These are phyloP conservation scores for Schizochytrium sp. DNA, from an alignment of 108 stramenopile genomes.

Conservation along the genomic window DNA sequence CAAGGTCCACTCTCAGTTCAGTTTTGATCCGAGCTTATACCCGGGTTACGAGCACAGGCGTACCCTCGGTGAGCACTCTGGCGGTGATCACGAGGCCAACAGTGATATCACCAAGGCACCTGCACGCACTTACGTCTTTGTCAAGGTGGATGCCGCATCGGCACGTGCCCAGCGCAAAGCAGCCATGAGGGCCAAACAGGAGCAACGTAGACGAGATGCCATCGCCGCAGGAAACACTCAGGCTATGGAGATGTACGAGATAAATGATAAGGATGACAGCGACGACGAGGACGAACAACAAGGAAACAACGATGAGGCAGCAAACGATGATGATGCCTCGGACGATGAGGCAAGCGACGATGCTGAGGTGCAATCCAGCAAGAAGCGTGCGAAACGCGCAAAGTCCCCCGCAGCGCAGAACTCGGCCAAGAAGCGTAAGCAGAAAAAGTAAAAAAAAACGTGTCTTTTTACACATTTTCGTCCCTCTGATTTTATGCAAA, in stretches of 20 bases:
- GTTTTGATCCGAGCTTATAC: slow-evolving; percentile 26
- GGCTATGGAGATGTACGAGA: slow-evolving; percentile 46
- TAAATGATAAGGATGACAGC: not conserved
- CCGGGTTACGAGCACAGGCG: slow-evolving; percentile 40
- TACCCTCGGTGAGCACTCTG: slow-evolving; percentile 7
- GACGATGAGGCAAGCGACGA: not conserved
- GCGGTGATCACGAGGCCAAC: not conserved
- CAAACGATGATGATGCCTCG: not conserved
- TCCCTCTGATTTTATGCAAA: not conserved
- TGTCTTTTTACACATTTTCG: not conserved
- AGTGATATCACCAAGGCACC: slow-evolving; percentile 22
- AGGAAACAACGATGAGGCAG: slow-evolving; percentile 19
- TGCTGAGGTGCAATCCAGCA: not conserved
- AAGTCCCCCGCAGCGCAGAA: not conserved
- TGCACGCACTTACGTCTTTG: slow-evolving; percentile 35
- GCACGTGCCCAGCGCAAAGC: not conserved
- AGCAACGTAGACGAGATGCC: not conserved
- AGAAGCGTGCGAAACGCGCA: not conserved
- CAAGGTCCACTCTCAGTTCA: slow-evolving; percentile 11
- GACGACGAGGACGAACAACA: not conserved
- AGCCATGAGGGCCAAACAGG: not conserved
- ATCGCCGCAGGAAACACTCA: not conserved
- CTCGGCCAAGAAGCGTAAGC: not conserved
- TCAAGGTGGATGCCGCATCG: not conserved
- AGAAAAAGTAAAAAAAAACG: not conserved